Conservation (phyloP, 2,329 filamentous ascomycete species). For the Neonectria magnoliae region DNA sequence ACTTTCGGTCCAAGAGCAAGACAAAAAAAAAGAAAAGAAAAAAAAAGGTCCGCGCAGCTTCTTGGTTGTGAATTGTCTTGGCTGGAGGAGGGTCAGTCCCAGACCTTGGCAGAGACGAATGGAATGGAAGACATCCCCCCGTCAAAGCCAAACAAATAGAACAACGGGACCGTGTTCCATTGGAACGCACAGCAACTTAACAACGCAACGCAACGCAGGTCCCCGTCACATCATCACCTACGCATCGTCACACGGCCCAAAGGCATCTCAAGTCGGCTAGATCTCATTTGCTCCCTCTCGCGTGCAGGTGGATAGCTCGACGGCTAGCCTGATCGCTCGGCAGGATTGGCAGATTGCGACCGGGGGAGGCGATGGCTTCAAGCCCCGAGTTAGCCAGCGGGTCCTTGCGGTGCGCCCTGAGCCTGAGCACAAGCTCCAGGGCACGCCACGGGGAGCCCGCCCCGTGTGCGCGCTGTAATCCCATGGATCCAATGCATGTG, state of each 20-base stretch:
- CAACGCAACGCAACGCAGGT: not conserved
- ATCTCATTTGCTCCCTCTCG: conserved; percentile 42
- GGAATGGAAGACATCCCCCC: not conserved
- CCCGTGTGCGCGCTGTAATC: not conserved
- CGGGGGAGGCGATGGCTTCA: not conserved
- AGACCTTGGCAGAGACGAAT: not conserved
- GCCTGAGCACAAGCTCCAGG: not conserved
- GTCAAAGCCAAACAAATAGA: not conserved
- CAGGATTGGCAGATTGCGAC: conserved; percentile 43
- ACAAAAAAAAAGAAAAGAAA: not conserved
- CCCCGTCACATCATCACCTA: not conserved
- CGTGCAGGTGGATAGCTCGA: conserved; percentile 40
- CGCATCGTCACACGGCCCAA: not conserved
- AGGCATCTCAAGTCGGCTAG: conserved; percentile 28
- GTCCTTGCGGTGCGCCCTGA: not conserved
- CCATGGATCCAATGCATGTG: not conserved
- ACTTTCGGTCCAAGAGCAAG: not conserved
- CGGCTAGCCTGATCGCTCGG: conserved; percentile 42
- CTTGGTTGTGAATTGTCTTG: not conserved
- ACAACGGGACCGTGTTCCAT: not conserved
- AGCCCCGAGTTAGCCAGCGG: not conserved
- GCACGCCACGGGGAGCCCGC: not conserved
- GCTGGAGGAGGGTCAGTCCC: too few species aligned
- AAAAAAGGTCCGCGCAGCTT: not conserved
- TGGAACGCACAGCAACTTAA: not conserved